These are phyloP conservation scores for Vitis hybrid DNA, from an alignment of 177 flowering plant genomes.

Conservation along the genomic window DNA sequence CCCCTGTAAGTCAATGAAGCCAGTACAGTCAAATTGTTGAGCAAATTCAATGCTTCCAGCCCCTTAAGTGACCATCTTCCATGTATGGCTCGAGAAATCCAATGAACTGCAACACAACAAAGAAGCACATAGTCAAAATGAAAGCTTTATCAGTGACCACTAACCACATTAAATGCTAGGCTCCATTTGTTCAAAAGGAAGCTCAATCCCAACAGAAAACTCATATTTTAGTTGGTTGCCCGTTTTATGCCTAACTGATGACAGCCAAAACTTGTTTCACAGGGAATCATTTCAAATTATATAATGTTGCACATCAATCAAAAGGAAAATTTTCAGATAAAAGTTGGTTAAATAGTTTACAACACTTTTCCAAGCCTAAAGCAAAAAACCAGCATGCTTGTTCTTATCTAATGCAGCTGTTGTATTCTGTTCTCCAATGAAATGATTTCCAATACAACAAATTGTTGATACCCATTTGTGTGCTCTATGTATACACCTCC, in stretches of 20 bases:
- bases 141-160: not conserved
- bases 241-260: not conserved
- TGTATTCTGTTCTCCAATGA: no score
- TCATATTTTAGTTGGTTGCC: not conserved
- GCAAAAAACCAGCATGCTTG: no score
- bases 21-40: not conserved
- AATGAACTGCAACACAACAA: constrained; percentile 55
- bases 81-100: constrained; percentile 85
- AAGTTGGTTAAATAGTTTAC: not conserved
- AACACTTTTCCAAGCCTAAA: not conserved
- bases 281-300: not conserved
- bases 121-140: not conserved
- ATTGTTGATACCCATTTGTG: no score
- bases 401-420: no score
- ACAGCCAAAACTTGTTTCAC: not conserved
- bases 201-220: not conserved
- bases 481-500: no score
- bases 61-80: constrained; percentile 59
- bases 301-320: not conserved
- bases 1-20: not conserved
- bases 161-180: not conserved
- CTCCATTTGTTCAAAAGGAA: not conserved
- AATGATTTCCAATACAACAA: no score
- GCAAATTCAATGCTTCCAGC: constrained; percentile 58
- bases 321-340: not conserved